Percentiles rank a stretch among this genome's conserved stretches.
Evolutionary conservation across 345 rosid species (phyloP).

Genomic region (Pistacia atlantica): DNA sequence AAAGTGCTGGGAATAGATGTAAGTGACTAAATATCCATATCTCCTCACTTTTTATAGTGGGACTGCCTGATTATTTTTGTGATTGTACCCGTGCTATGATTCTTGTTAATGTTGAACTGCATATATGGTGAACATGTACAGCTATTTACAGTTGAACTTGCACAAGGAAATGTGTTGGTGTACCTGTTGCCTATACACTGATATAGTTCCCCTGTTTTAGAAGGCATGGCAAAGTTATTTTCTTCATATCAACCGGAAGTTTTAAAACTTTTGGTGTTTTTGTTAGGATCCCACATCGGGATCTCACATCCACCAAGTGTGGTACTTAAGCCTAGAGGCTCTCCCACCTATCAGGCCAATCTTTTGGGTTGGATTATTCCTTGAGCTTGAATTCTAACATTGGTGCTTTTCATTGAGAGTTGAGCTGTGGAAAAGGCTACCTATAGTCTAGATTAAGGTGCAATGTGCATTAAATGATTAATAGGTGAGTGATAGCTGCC

Average conservation of each 20-base stretch:
- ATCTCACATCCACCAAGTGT: too few relatives aligned
- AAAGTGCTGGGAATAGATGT: slow-evolving; percentile 83
- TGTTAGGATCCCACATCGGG: too few relatives aligned
- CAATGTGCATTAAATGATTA: too few relatives aligned
- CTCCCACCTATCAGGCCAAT: too few relatives aligned
- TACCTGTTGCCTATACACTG: not conserved
- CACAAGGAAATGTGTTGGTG: not conserved
- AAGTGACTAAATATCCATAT: slow-evolving; percentile 25
- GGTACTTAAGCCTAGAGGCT: too few relatives aligned
- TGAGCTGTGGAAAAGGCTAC: too few relatives aligned
- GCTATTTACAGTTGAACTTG: not conserved
- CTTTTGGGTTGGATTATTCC: too few relatives aligned
- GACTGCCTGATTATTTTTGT: not conserved
- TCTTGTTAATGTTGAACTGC: not conserved
- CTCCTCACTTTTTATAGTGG: not conserved
- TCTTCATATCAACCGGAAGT: not conserved
- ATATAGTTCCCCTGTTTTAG: not conserved
- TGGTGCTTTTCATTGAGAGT: too few relatives aligned
- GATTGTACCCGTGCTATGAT: not conserved
- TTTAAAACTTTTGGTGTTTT: not conserved
- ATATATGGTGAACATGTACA: not conserved
- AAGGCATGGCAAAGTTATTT: not conserved
- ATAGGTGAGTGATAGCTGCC: too few relatives aligned
- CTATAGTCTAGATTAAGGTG: too few relatives aligned
- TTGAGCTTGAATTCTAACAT: too few relatives aligned